Evolutionary conservation across 371 early-diverging fungal species (phyloP).

Genomic region (Mortierella sp.): DNA sequence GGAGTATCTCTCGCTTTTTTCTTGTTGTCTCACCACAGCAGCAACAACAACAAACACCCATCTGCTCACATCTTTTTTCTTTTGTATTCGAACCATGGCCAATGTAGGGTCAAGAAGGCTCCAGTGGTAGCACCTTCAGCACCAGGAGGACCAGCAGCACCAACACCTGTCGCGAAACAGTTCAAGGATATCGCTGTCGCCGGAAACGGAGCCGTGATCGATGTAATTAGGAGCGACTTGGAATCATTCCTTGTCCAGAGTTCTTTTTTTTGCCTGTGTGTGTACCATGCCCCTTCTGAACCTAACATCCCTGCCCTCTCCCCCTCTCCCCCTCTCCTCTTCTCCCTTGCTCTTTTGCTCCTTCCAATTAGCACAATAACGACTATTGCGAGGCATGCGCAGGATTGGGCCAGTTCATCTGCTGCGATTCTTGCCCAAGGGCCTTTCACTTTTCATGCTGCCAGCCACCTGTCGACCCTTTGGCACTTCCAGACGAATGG

Average conservation of each 20-base stretch:
- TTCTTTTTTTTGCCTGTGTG: neutral
- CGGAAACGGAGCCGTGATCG: conserved; percentile 11
- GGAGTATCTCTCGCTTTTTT: neutral
- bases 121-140: neutral
- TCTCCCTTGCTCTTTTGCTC: neutral
- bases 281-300: neutral
- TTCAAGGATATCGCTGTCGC: neutral
- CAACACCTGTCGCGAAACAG: neutral
- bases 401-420: conserved; percentile 77
- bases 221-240: neutral
- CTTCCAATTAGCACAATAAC: conserved; percentile 60
- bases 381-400: conserved; percentile 80
- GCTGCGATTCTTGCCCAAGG: conserved; percentile 84
- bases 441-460: conserved; percentile 84
- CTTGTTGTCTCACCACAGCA: conserved; percentile 1
- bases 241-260: neutral
- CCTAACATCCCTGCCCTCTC: neutral
- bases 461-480: conserved; percentile 77
- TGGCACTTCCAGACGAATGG: conserved; percentile 74
- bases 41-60: neutral
- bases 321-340: neutral
- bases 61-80: neutral
- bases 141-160: neutral
- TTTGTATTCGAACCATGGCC: neutral
- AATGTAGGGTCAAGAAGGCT: neutral